Evolutionary conservation across 345 rosid species (phyloP).

Genomic region (Lenwebbia sp.): DNA sequence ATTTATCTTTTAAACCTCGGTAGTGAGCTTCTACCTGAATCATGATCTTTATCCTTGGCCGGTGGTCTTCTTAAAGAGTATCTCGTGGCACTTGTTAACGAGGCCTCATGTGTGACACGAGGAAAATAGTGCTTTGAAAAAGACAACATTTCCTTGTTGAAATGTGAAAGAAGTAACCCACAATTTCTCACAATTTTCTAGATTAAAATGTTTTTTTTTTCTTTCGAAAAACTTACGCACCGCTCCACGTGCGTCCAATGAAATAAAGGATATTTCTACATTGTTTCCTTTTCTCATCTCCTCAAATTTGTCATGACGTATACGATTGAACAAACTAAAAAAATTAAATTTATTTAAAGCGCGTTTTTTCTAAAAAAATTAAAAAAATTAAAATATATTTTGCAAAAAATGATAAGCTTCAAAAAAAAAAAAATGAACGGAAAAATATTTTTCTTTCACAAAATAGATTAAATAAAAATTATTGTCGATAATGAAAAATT

Average conservation of each 20-base stretch:
- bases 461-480: not conserved
- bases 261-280: not conserved
- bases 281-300: not conserved
- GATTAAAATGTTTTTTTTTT: not conserved
- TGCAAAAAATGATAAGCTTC: accelerated
- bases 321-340: accelerated
- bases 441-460: not conserved
- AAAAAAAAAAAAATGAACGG: not conserved
- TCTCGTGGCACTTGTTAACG: not conserved
- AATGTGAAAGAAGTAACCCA: not conserved
- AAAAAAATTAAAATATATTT: not conserved
- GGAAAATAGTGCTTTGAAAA: not conserved
- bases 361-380: accelerated
- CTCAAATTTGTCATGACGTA: not conserved
- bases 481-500: not conserved
- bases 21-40: too few relatives aligned
- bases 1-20: too few relatives aligned
- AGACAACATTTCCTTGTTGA: not conserved
- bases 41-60: too few relatives aligned
- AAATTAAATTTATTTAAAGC: not conserved
- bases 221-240: not conserved
- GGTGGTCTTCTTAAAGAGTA: too few relatives aligned
- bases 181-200: not conserved
- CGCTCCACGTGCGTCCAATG: not conserved
- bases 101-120: not conserved